Evolutionary conservation across 2,329 filamentous ascomycete species (phyloP), one percentile per base, ranked within the genome.

Genomic region (Claviceps monticola): DNA sequence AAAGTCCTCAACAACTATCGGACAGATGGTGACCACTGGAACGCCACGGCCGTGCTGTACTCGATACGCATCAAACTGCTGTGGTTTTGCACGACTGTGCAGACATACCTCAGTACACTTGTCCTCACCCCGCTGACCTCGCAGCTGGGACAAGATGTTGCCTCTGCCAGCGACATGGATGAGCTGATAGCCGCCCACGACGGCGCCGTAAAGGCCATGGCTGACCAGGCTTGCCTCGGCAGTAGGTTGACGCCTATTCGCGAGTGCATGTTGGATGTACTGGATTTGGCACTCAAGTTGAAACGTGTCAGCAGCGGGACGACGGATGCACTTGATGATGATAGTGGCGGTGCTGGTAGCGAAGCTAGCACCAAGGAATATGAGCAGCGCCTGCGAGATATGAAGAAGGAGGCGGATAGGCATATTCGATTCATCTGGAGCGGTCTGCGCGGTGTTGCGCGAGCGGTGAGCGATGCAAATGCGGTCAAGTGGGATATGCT

Each of bases 71-170:
- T 82, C 34, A 80, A 78, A 48, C 72, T 95, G 3, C 69, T 89
- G 11, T 91, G 87, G 84, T 91, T 95, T 66, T 78, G 79, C 56
- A 84, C 83, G 56, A 80, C 77, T 0, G 60, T 95, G 1, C 83
- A 88, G 59, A 82, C 82, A 8, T 93, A 95, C 61, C 69, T 95
- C 4, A 83, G 82, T 3, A 83, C 81, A 16, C 75, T 88, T 2
- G 85, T 90, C 1, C 73, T 95, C 1, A 76, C 75, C 0, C 78
- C 81, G 0, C 74, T 80, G 21, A 78, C 75, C 2, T 61, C 66
- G 2, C 70, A 72, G 34, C 76, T 96, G 70, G 69, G 70, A 5
- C 63, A 66, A 2, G 70, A 74, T 0, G 74, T 96, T 49, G 66
- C 68, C 14, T 68, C 70, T 5, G 80, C 87, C 0, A 73, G 76